Percentiles rank a stretch among this genome's conserved stretches.
Conservation (phyloP, 345 rosid species). For the Acer yangbiense region DNA sequence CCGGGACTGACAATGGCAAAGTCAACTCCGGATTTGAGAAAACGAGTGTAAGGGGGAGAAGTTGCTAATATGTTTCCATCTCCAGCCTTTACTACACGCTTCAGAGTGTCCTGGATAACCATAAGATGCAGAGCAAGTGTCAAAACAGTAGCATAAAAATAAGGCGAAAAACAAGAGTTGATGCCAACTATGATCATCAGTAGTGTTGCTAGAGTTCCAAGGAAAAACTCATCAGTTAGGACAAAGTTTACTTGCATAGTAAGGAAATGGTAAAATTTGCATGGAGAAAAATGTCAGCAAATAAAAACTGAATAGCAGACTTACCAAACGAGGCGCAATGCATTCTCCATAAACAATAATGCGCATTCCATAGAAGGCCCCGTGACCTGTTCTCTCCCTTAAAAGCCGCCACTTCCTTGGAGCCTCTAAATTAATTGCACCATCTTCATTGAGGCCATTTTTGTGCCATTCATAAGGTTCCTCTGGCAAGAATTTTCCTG, state of each 20-base stretch:
- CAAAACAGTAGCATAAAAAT: background rate
- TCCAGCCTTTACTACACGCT: constrained; percentile 93
- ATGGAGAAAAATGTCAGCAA: constrained; percentile 3
- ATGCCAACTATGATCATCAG: background rate
- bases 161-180: background rate
- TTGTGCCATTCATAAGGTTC: constrained; percentile 46
- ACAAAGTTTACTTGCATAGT: background rate
- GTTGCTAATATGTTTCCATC: constrained; percentile 91
- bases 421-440: constrained; percentile 75
- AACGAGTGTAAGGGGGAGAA: constrained; percentile 91
- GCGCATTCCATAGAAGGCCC: constrained; percentile 82
- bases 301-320: constrained; percentile 20
- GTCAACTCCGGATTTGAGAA: constrained; percentile 68
- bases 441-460: constrained; percentile 46
- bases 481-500: constrained; percentile 74
- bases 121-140: background rate
- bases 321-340: constrained; percentile 87
- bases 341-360: constrained; percentile 87
- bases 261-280: background rate
- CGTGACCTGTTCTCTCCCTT: constrained; percentile 84
- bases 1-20: constrained; percentile 85
- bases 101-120: constrained; percentile 78
- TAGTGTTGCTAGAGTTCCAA: background rate
- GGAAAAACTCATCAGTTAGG: background rate
- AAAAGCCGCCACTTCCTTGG: constrained; percentile 91